Base-by-base conservation (phyloP, 441 rosid genomes). In the Gossypium lobatum region DNA sequence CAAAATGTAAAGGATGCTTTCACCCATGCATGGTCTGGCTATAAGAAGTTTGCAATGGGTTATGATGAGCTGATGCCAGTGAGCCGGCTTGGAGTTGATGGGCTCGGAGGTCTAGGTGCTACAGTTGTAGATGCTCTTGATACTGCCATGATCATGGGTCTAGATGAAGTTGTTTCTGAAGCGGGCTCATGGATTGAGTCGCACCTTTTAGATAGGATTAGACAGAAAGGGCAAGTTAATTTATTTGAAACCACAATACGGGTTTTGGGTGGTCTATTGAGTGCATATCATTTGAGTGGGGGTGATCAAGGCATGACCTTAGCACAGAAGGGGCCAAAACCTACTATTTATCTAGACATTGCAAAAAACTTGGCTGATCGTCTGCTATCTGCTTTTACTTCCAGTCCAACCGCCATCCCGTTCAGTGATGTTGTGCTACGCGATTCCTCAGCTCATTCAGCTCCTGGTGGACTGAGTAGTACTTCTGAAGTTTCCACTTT, bases 61-160 rank as follows among this genome's bases (percentile, higher is more conserved):
- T 87, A 79, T 79, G 98, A 95, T 81, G 99, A 95, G 83, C 96
- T 95, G 64, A 88, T 89, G 96, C 98, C 99, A 16, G 62, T 91
- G 58, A 91, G 89, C 75, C 85, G 80, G 73, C 84, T 0, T 11
- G 99, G 99, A 23, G 85, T 83, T 70, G 93, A 95, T 83, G 98
- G 95, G 5, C 82, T 95, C 78, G 99, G 99, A 78, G 99, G 99
- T 69, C 84, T 93, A 21, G 99, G 98, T 78, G 99, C 98, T 42
- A 90, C 99, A 6, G 79, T 91, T 23, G 98, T 93, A 46, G 99
- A 93, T 85, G 90, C 96, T 76, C 96, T 95, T 74, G 99, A 95
- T 80, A 91, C 99, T 78, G 97, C 99, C 63, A 90, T 95, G 88
- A 91, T 95, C 79, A 95, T 95, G 98, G 96, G 92, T 69, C 86